A percentile compares a stretch with the other conserved stretches of the same genome.
Evolutionary conservation across 139 green algal species (phyloP).

Genomic region (Coelastrella sp.): DNA sequence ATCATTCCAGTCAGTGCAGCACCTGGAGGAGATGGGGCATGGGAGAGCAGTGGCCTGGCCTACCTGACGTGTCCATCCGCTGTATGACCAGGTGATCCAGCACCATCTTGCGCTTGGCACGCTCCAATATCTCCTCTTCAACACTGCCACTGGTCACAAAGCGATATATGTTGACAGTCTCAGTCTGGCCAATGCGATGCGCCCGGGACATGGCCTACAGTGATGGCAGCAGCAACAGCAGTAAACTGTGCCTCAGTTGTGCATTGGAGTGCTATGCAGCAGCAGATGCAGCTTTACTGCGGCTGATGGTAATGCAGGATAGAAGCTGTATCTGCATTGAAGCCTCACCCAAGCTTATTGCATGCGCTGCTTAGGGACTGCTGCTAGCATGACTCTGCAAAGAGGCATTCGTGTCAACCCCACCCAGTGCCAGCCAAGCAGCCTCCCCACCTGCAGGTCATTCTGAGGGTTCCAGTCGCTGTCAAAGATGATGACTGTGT

Average conservation of each 20-base stretch:
- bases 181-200: conserved; percentile 96
- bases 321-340: no score
- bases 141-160: conserved; percentile 90
- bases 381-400: no score
- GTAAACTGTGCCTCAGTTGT: no score
- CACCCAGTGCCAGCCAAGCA: no score
- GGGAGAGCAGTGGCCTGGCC: background rate
- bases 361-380: no score
- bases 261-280: no score
- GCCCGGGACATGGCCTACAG: conserved; percentile 93
- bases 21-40: background rate
- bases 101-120: conserved; percentile 97
- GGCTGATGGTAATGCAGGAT: no score
- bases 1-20: background rate
- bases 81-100: conserved; percentile 92
- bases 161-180: conserved; percentile 95
- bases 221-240: conserved; percentile 37
- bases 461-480: conserved; percentile 69
- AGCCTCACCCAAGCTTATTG: no score
- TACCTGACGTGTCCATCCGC: conserved; percentile 82
- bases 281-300: no score
- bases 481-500: conserved; percentile 81
- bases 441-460: conserved; percentile 79
- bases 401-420: no score
- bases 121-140: conserved; percentile 96